Base-by-base conservation (phyloP, 768 basidiomycete genomes). In the Boletus rubroflammeus region DNA sequence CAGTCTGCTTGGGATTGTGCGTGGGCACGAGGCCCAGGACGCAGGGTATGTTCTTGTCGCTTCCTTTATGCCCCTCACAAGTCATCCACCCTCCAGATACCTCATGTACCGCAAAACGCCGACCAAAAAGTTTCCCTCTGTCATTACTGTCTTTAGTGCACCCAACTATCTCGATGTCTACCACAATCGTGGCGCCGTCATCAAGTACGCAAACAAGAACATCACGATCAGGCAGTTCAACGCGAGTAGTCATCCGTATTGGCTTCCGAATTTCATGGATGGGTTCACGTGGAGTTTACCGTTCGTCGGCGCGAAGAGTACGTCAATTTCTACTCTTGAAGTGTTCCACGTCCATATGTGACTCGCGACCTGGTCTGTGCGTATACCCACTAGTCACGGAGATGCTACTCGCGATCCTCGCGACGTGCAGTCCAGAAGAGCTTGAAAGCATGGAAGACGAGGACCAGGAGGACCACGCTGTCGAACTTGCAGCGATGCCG, bases 281-380 rank as follows among this genome's bases (percentile, higher is more conserved):
- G 95, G 90, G 31, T 98, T 99, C 68, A 98, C 95, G 3, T 99
- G 96, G 96, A 93, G 90, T 79, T 69, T 99, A 54, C 96, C 96
- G 0, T 99, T 99, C 66, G 96, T 99, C 3, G 96, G 95, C 46
- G 86, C 91, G 50, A 99, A 99, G 76, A 98, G 96, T 96, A 60
- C 53, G 92, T 61, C 19, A 0, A 14, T n/a, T 34, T n/a, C 14
- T 43, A 2, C 31, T 7, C 10, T 35, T 31, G 21, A 17, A 3
- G 3, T 6, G 14, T 28, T 34, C 17, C 6, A 23, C 14, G 15
- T 38, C 11, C 10, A 19, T 5, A 0, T 19, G 35, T 6, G 28
- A 38, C 45, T 48, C 3, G 49, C n/a, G 35, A 45, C 17, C 10
- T 23, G 28, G 14, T 43, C 5, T 31, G 15, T 43, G 21, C 11